Base-by-base conservation (phyloP, 2,329 filamentous ascomycete genomes). In the Cladophialophora chaetospira region DNA sequence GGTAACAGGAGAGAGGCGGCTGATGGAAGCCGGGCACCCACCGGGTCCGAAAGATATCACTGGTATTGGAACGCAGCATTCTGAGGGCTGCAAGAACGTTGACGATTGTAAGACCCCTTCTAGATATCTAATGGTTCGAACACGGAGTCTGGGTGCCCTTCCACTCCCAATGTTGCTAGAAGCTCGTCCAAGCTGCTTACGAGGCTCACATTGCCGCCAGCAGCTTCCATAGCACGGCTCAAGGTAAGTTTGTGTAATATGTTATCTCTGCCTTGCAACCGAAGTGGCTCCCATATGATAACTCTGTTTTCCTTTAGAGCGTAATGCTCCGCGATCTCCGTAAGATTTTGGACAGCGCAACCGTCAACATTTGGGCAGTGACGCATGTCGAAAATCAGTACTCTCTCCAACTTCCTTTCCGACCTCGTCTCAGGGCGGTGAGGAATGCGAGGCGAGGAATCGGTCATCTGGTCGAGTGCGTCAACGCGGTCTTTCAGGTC, bases 261-360 rank as follows among this genome's bases (percentile, higher is more conserved):
- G 6, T 43, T 19, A 17, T 45, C 40, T 17, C 10, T 19, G 17
- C 21, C 21, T 11, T 50, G 47, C 13, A 33, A 8, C 13, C 21
- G 35, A n/a, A 52, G 25, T 3, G 49, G 49, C n/a, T 35, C 23
- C 36, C 49, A 52, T 31, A 52, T 31, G 26, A 52, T 21, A 15
- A 52, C 43, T 33, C 36, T 33, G 9, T 31, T 44, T 3, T 17
- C 38, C 21, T 44, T 17, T 8, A 9, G n/a, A 10, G 23, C 10
- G 3, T 52, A 11, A 8, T 52, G 21, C n/a, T 52, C 36, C 6
- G 26, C 15, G 15, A 44, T 52, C 38, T 52, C 49, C 4, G 49
- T 25, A n/a, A 52, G 36, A 36, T n/a, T 36, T 42, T 52, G 49
- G 10, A 52, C 8, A 6, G 49, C 49, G 38, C 49, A 52, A 10